Base-by-base conservation (phyloP, 2,329 filamentous ascomycete genomes). In the Drechslerella dactyloides region DNA sequence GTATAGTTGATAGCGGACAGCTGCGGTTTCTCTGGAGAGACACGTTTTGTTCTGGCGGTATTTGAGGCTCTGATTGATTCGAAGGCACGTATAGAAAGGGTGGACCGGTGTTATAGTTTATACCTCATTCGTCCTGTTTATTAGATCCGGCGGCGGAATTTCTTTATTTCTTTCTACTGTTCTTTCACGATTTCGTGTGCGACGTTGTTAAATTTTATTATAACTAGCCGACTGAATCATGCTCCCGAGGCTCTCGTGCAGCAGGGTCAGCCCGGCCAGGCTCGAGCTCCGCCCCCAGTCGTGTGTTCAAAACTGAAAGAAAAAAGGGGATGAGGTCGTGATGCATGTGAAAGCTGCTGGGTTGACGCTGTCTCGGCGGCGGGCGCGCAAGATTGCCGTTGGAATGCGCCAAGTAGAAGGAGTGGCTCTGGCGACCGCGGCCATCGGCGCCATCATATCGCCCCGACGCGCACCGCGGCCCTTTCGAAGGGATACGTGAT, bases 21-120 rank as follows among this genome's bases (percentile, higher is more conserved):
- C 27, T 33, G 11, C 51, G 30, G 11, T 48, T 19, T 46, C 6
- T 44, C 50, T 40, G 42, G 42, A 46, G 19, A 51, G 35, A 54
- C 56, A 48, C 24, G 7, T 30, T 46, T 42, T 35, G 21, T 44
- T 48, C 24, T 23, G n/a, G 23, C 35, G 44, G n/a, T 55, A 59
- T 56, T 55, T 30, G 37, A 6, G 2, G 21, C 33, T 46, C 40
- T 2, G n/a, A n/a, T n/a, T n/a, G n/a, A n/a, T n/a, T 48, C 24
- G 55, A 60, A 52, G 68, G 68, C 50, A 72, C 60, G 63, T 60
- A 72, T 72, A 72, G 68, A 72, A 44, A 54, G 55, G 27, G 33
- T 60, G 60, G 40, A 63, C 50, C 44, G 68, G 68, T 72, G 68
- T 72, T 72, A 62, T 61, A 44, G 17, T 56, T 56, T 44, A 19